phyloP scores from a whole-genome alignment of 2,329 filamentous ascomycete species.

The Colletotrichum destructivum region DNA sequence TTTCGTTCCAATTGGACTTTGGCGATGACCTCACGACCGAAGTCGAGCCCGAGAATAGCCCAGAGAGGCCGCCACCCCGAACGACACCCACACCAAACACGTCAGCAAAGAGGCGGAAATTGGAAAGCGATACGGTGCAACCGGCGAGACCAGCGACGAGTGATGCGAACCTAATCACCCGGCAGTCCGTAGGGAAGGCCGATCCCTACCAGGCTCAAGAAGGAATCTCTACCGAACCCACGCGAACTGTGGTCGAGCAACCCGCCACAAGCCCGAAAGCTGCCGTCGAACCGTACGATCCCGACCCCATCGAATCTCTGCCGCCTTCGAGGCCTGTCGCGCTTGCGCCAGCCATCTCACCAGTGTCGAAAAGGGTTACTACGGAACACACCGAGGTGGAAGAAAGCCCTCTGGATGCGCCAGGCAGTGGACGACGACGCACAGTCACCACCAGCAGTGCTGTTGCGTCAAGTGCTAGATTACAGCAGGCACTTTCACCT shows the following conservation, averaged over 20 bases:
- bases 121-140: slow-evolving; percentile 45
- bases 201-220: slow-evolving; percentile 51
- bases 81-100: slow-evolving; percentile 61
- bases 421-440: slow-evolving; percentile 68
- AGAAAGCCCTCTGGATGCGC: slow-evolving; percentile 69
- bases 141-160: slow-evolving; percentile 13
- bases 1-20: slow-evolving; percentile 69
- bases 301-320: slow-evolving; percentile 26
- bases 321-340: slow-evolving; percentile 35
- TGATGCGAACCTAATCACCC: slow-evolving; percentile 32
- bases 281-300: background rate
- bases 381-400: slow-evolving; percentile 59
- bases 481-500: slow-evolving; percentile 57
- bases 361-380: slow-evolving; percentile 17
- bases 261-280: slow-evolving; percentile 43
- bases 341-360: slow-evolving; percentile 24
- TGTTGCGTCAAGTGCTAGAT: slow-evolving; percentile 57
- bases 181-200: slow-evolving; percentile 18
- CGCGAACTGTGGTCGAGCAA: background rate
- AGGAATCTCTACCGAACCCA: slow-evolving; percentile 49
- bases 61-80: slow-evolving; percentile 35
- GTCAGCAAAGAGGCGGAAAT: slow-evolving; percentile 63
- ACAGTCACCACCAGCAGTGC: slow-evolving; percentile 54
- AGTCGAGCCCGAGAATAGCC: slow-evolving; percentile 29
- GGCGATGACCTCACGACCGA: slow-evolving; percentile 44